Conservation (phyloP, 805 yeast species). For the Metschnikowia matae region DNA sequence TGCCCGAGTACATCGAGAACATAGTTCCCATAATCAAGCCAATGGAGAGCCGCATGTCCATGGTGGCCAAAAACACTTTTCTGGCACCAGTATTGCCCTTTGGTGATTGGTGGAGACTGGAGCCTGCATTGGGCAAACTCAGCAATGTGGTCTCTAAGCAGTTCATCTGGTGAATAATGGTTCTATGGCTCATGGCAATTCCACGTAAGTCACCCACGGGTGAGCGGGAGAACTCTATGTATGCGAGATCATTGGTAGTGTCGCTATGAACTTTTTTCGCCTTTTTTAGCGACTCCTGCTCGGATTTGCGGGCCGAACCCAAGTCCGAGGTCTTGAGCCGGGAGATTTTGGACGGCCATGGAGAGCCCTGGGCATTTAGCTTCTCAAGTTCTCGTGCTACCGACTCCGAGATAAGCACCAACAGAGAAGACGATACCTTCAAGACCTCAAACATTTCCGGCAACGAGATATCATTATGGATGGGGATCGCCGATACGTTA, state of each 20-base stretch:
- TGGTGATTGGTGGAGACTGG: slow-evolving; percentile 43
- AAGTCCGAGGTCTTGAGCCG: slow-evolving; percentile 85
- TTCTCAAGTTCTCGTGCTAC: slow-evolving; percentile 74
- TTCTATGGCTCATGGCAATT: slow-evolving; percentile 86
- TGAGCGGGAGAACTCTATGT: slow-evolving; percentile 86
- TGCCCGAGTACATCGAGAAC: slow-evolving; percentile 81
- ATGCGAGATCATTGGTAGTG: slow-evolving; percentile 61
- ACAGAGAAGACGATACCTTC: slow-evolving; percentile 67
- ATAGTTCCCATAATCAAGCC: slow-evolving; percentile 82
- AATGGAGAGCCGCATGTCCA: slow-evolving; percentile 53
- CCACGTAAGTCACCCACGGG: slow-evolving; percentile 92
- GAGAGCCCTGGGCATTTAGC: slow-evolving; percentile 44
- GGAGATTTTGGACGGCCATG: slow-evolving; percentile 71
- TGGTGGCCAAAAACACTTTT: slow-evolving; percentile 49
- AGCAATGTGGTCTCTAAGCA: slow-evolving; percentile 65
- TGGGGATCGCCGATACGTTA: slow-evolving; percentile 92
- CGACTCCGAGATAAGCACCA: slow-evolving; percentile 76
- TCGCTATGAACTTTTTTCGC: slow-evolving; percentile 14
- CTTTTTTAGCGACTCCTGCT: slow-evolving; percentile 23
- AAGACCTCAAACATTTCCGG: slow-evolving; percentile 70
- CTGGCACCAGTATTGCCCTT: slow-evolving; percentile 34
- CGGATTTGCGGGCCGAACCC: slow-evolving; percentile 52
- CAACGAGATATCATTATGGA: slow-evolving; percentile 67
- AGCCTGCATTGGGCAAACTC: slow-evolving; percentile 59
- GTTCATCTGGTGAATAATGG: slow-evolving; percentile 84